phyloP scores from a whole-genome alignment of 805 yeast genomes.

The Ogataea allantospora region DNA sequence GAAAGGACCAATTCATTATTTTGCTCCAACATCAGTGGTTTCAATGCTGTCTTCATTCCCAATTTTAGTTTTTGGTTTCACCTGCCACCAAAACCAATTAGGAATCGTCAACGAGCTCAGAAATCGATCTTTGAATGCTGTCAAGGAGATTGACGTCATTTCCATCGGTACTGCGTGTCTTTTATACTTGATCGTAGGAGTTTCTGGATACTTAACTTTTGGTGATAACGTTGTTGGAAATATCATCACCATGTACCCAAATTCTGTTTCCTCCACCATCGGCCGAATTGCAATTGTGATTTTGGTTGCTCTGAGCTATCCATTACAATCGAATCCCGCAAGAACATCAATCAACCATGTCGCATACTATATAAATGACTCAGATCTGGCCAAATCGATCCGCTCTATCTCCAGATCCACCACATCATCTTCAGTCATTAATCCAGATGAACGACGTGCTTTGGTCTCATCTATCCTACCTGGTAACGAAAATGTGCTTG shows the following conservation, averaged over 20 bases:
- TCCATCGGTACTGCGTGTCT: slow-evolving; percentile 61
- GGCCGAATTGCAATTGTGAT: slow-evolving; percentile 81
- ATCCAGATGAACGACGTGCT: slow-evolving; percentile 18
- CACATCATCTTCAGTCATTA: slow-evolving; percentile 14
- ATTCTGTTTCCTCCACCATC: slow-evolving; percentile 60
- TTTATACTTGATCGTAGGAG: slow-evolving; percentile 71
- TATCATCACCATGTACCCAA: slow-evolving; percentile 74
- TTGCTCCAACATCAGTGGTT: slow-evolving; percentile 45
- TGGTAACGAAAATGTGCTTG: slow-evolving; percentile 13
- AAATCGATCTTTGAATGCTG: slow-evolving; percentile 47
- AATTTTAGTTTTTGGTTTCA: slow-evolving; percentile 90
- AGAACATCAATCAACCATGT: slow-evolving; percentile 79
- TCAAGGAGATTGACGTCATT: slow-evolving; percentile 45
- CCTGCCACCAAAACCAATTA: slow-evolving; percentile 95
- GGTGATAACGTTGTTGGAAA: slow-evolving; percentile 80
- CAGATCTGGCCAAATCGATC: slow-evolving; percentile 23
- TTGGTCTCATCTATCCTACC: slow-evolving; percentile 12
- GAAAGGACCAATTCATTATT: slow-evolving; percentile 49
- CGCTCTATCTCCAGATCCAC: slow-evolving; percentile 23
- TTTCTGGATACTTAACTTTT: slow-evolving; percentile 81
- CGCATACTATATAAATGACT: slow-evolving; percentile 44
- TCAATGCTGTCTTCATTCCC: slow-evolving; percentile 74
- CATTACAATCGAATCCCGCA: slow-evolving; percentile 88
- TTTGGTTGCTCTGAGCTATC: slow-evolving; percentile 80
- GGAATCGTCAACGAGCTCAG: slow-evolving; percentile 79